phyloP scores from a whole-genome alignment of 352 stramenopile species.

The Globisporangium echinulatum region DNA sequence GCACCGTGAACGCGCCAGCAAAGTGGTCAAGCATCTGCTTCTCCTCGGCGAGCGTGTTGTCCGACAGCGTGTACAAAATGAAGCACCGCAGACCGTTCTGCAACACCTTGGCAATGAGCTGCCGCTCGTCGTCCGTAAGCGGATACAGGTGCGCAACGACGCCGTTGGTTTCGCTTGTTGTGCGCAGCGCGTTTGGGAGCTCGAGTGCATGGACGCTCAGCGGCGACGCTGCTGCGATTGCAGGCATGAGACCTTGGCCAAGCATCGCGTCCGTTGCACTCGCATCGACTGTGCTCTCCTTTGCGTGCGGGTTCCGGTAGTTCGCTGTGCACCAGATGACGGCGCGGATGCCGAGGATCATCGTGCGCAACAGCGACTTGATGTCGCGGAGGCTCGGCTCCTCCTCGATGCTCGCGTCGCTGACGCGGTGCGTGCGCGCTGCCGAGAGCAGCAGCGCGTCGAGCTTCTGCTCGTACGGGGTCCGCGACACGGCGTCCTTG shows the following conservation, averaged over 20 bases:
- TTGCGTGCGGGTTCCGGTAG: slow-evolving; percentile 84
- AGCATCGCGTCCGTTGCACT: slow-evolving; percentile 22
- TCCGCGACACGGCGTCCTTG: slow-evolving; percentile 42
- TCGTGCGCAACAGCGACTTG: slow-evolving; percentile 92
- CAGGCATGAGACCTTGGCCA: slow-evolving; percentile 7
- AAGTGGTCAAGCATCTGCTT: slow-evolving; percentile 97
- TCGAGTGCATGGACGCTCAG: slow-evolving; percentile 14
- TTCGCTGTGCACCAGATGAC: slow-evolving; percentile 97
- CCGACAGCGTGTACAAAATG: slow-evolving; percentile 88
- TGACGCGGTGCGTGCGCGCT: slow-evolving; percentile 33
- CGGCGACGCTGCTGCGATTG: slow-evolving; percentile 11
- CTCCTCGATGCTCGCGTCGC: slow-evolving; percentile 61
- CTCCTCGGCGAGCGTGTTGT: slow-evolving; percentile 83
- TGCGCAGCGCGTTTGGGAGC: slow-evolving; percentile 5
- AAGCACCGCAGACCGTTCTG: slow-evolving; percentile 91
- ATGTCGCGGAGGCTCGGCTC: slow-evolving; percentile 85
- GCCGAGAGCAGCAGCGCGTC: slow-evolving; percentile 55
- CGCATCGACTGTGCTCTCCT: slow-evolving; percentile 77
- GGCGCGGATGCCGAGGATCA: slow-evolving; percentile 97
- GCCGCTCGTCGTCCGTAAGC: slow-evolving; percentile 90
- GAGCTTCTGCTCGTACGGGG: slow-evolving; percentile 69
- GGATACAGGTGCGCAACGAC: slow-evolving; percentile 51
- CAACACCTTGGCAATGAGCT: slow-evolving; percentile 93
- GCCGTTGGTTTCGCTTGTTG: slow-evolving; percentile 9
- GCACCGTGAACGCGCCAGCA: slow-evolving; percentile 93